Conservation (phyloP, 2,329 filamentous ascomycete species). For the Pyrenophora tritici-repentis region DNA sequence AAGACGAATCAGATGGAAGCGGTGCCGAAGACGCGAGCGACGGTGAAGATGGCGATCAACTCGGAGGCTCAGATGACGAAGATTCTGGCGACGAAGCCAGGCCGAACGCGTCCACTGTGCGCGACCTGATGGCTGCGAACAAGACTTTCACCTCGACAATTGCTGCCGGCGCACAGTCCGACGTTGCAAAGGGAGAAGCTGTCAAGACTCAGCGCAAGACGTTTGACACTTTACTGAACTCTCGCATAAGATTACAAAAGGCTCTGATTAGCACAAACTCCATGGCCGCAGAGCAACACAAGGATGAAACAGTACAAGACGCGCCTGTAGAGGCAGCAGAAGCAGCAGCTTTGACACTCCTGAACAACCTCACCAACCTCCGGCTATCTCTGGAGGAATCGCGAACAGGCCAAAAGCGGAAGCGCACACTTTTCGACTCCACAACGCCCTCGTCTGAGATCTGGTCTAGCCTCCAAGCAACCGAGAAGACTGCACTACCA, state of each 20-base stretch:
- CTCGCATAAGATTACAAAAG: conserved; percentile 92
- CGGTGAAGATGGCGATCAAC: conserved; percentile 54
- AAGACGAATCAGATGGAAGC: conserved; percentile 50
- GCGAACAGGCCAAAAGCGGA: conserved; percentile 64
- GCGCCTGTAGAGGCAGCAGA: conserved; percentile 74
- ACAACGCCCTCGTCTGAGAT: conserved; percentile 67
- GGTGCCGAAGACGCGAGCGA: conserved; percentile 54
- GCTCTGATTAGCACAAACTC: conserved; percentile 83
- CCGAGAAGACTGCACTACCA: conserved; percentile 64
- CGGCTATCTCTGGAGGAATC: conserved; percentile 63
- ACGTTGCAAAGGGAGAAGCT: conserved; percentile 82
- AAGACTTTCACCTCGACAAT: conserved; percentile 68
- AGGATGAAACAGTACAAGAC: conserved; percentile 50
- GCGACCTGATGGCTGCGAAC: conserved; percentile 69
- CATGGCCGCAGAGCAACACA: conserved; percentile 30
- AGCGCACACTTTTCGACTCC: conserved; percentile 55
- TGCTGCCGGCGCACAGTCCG: conserved; percentile 70
- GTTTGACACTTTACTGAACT: conserved; percentile 87
- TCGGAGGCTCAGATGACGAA: conserved; percentile 44
- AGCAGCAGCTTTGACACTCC: conserved; percentile 80
- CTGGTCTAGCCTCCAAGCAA: conserved; percentile 71
- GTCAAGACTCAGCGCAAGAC: conserved; percentile 83
- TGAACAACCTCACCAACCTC: conserved; percentile 77
- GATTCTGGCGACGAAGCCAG: conserved; percentile 44
- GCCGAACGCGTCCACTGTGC: conserved; percentile 60